Percentiles rank a stretch among this genome's conserved stretches.
phyloP scores from a whole-genome alignment of 2,329 filamentous ascomycete species.

The Penicillium carneum region DNA sequence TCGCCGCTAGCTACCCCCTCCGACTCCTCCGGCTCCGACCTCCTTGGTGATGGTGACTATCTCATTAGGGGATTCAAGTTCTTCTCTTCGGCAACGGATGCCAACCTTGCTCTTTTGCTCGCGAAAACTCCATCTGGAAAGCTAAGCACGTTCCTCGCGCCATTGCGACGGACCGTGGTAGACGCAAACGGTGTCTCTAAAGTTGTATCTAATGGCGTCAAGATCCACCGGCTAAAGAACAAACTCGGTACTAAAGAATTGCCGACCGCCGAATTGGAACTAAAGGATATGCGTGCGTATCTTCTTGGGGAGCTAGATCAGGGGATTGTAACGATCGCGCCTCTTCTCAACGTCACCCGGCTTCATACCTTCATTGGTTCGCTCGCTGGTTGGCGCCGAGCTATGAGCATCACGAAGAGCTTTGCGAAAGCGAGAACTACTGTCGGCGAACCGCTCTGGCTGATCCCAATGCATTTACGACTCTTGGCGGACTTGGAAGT shows the following conservation, averaged over 20 bases:
- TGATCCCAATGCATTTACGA: conserved; percentile 53
- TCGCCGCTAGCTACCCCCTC: conserved; percentile 24
- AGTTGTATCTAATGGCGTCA: conserved; percentile 68
- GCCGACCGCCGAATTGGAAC: conserved; percentile 75
- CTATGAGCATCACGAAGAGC: conserved; percentile 50
- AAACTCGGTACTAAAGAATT: conserved; percentile 74
- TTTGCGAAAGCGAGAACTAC: conserved; percentile 52
- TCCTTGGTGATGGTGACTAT: conserved; percentile 43
- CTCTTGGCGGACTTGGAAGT: conserved; percentile 50
- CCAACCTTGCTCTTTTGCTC: conserved; percentile 69
- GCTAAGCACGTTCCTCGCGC: conserved; percentile 70
- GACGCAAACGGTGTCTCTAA: conserved; percentile 21
- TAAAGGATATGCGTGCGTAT: conserved; percentile 65
- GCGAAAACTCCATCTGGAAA: conserved; percentile 64
- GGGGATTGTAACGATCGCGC: conserved; percentile 72
- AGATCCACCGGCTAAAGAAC: conserved; percentile 72
- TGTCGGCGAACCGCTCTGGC: conserved; percentile 47
- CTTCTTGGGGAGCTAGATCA: conserved; percentile 71
- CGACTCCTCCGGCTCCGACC: conserved; percentile 4
- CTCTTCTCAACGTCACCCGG: conserved; percentile 71
- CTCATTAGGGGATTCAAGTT: conserved; percentile 73
- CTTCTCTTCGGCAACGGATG: conserved; percentile 73
- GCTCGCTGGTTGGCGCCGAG: conserved; percentile 49
- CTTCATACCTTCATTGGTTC: conserved; percentile 53
- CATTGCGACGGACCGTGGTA: conserved; percentile 59